Evolutionary conservation across 1,284 basidiomycete species (phyloP), one percentile per base, ranked within the genome.

Genomic region (Apiotrichum siamense): DNA sequence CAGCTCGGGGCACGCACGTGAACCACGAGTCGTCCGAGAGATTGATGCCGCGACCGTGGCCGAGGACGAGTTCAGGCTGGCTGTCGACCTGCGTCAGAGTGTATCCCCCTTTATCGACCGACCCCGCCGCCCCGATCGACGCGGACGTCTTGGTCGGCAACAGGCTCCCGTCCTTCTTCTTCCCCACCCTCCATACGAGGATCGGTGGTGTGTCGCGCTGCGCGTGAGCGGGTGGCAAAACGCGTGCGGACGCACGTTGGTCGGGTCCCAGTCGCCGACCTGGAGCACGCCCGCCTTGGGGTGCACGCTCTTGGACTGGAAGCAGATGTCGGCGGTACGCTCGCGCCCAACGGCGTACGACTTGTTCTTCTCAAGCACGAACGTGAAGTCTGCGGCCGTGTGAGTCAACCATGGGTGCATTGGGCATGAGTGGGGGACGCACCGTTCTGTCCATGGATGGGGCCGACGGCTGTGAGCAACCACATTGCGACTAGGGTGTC

Each of bases 401-500:
- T 44, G 31, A 44, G 42, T 10, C 5, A 18, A 18, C 3, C 39
- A 18, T 7, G 20, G 4, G 4, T 40, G 23, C 7, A 21, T 11
- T 18, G 23, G 7, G 27, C 21, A n/a, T 9, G 15, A 12, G 9
- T 17, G 21, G 4, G 15, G 17, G 10, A 49, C 65, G 59, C 38
- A 72, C 69, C 47, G 7, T 32, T 43, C 52, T 69, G 70, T 5
- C 68, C 70, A 36, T 68, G 58, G 3, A 72, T 65, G 15, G 62
- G 54, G 15, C 70, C 70, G n/a, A 66, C 57, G 12, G 63, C 67
- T 24, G 60, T 67, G 44, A 70, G 46, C 5, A 72, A 52, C 68
- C 66, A 70, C 69, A 72, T 72, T 13, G 31, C 35, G 40, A n/a
- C 21, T n/a, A 9, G 6, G 27, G 9, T 36, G 15, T 18, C 35